Base-by-base conservation (phyloP, 352 stramenopile genomes). In the Phytopythium aichiense region DNA sequence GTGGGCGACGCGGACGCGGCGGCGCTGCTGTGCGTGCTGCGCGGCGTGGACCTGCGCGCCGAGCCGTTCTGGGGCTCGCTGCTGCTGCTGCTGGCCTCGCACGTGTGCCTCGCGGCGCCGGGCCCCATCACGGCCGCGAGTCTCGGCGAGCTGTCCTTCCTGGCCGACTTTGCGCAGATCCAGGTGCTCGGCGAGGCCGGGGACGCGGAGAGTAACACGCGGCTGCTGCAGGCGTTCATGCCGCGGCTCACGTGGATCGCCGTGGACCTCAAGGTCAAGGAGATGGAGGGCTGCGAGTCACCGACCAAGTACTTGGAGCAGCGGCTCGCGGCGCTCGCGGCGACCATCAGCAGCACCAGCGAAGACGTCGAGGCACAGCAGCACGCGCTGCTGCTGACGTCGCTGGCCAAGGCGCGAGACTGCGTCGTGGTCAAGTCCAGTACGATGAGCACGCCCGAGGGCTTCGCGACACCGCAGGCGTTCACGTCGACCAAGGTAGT, bases 241-340 rank as follows among this genome's bases (percentile, higher is more conserved):
- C 82, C 82, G 22, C 67, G 58, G 40, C 71, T 89, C 48, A 90
- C 82, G 50, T 92, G 82, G 82, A 78, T 72, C 12, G 82, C 82
- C 1, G 57, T 92, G 54, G 82, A 90, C 61, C 76, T 92, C 58
- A 90, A 92, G 67, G 74, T 87, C 57, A 90, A 92, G 65, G 80
- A 92, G 60, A 88, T 92, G 80, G 67, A 82, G 56, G 82, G 82
- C 53, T 74, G 70, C 51, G 78, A 92, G 56, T 84, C 78, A 16
- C 67, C 80, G 18, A 69, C 67, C 25, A 77, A 74, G 54, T 92
- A 90, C 67, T 87, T 92, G n/a, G 82, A 90, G 60, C 68, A 82
- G 50, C 76, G 84, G 52, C 66, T 92, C 57, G 62, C 66, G 25
- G 76, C 67, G 42, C 72, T 73, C 22, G 22, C 48, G 23, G 37